Conservation (phyloP, 2,329 filamentous ascomycete genomes). For the Pseudofabraea citricarpa region DNA sequence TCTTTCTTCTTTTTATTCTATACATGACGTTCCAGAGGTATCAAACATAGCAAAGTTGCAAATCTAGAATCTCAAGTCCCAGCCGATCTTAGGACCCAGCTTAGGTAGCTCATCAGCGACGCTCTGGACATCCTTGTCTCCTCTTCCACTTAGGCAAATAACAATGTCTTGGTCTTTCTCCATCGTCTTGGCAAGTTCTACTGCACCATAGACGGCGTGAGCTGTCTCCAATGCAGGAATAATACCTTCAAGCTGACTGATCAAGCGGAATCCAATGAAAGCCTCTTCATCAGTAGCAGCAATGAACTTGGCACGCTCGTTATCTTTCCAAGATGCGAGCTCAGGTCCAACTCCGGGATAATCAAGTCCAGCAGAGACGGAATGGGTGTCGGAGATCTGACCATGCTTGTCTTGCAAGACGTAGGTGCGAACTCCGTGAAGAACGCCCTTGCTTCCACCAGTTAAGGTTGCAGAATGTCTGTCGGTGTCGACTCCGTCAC, state of each 20-base stretch:
- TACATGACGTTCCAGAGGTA: background rate
- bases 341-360: constrained; percentile 97
- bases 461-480: constrained; percentile 86
- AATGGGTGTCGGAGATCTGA: constrained; percentile 93
- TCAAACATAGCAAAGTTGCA: background rate
- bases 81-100: constrained; percentile 82
- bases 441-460: constrained; percentile 82
- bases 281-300: constrained; percentile 90
- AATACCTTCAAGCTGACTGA: constrained; percentile 89
- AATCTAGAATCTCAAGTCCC: constrained; percentile 60
- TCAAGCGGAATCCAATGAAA: constrained; percentile 77
- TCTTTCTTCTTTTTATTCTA: no score
- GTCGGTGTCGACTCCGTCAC: constrained; percentile 81
- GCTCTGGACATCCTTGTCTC: constrained; percentile 98
- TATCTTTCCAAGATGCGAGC: constrained; percentile 89
- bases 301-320: constrained; percentile 77
- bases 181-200: constrained; percentile 92
- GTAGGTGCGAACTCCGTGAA: constrained; percentile 95
- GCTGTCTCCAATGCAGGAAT: constrained; percentile 93
- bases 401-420: constrained; percentile 89
- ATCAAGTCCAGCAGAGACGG: constrained; percentile 91
- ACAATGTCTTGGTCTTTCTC: constrained; percentile 83
- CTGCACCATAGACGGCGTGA: constrained; percentile 84
- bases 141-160: constrained; percentile 86
- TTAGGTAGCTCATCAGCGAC: constrained; percentile 91